Conservation (phyloP, 2,329 filamentous ascomycete genomes). For the Fusarium caatingaense region DNA sequence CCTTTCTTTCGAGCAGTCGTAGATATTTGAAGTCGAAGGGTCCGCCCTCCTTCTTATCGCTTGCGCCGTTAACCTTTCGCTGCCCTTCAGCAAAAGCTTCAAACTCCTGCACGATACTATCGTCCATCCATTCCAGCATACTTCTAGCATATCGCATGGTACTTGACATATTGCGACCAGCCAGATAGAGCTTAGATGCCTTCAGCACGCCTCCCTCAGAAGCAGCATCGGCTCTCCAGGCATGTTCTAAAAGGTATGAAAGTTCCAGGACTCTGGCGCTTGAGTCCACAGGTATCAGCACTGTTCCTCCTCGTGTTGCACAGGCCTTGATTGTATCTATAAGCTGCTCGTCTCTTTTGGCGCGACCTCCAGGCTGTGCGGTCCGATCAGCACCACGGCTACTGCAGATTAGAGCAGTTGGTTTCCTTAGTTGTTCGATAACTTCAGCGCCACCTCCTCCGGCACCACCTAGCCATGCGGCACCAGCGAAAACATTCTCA, state of each 20-base stretch:
- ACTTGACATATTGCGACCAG: slow-evolving; percentile 85
- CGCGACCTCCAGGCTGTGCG: slow-evolving; percentile 76
- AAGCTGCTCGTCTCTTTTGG: slow-evolving; percentile 86
- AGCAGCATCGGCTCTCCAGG: slow-evolving; percentile 78
- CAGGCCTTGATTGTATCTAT: slow-evolving; percentile 84
- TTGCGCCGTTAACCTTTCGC: slow-evolving; percentile 58
- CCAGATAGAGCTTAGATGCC: slow-evolving; percentile 77
- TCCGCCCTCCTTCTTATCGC: slow-evolving; percentile 67
- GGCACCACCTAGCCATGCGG: slow-evolving; percentile 89
- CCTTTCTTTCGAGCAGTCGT: slow-evolving; percentile 82
- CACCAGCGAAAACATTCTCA: slow-evolving; percentile 93
- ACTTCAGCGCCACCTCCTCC: slow-evolving; percentile 87
- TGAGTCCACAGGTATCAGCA: slow-evolving; percentile 93
- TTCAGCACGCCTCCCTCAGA: slow-evolving; percentile 64
- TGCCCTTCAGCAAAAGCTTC: slow-evolving; percentile 74
- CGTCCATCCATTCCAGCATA: slow-evolving; percentile 99
- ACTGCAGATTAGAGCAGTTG: slow-evolving; percentile 93
- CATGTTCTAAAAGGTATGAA: slow-evolving; percentile 90
- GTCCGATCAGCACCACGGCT: slow-evolving; percentile 80
- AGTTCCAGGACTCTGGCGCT: slow-evolving; percentile 94
- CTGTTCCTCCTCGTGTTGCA: slow-evolving; percentile 84
- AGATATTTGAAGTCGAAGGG: slow-evolving; percentile 93
- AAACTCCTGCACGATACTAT: slow-evolving; percentile 91
- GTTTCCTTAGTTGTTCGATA: slow-evolving; percentile 91
- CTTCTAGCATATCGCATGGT: slow-evolving; percentile 92